Base-by-base conservation (phyloP, 495 filamentous ascomycete species). In the Penicillium malachiteum region DNA sequence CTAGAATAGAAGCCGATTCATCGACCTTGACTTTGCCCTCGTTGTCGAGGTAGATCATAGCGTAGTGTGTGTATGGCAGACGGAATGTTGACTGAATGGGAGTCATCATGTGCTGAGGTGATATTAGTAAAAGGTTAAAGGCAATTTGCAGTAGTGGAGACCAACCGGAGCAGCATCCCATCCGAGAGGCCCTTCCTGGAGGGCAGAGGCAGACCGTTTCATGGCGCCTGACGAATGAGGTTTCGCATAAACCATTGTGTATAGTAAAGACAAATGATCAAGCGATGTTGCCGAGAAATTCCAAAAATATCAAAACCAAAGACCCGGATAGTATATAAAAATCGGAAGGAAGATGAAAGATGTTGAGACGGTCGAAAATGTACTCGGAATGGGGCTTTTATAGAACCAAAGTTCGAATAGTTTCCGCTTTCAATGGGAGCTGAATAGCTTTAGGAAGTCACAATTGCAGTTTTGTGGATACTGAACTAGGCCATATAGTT, bases 11-110 rank as follows among this genome's bases (percentile, higher is more conserved):
- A 12, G 60, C n/a, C 5, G 75, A 78, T 58, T 74, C 70, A 2
- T 69, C 55, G 3, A 73, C 64, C 46, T 70, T 66, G 30, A 77
- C 40, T 48, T 70, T 69, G 34, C 73, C 71, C 35, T 66, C 66
- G 48, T 68, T 63, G 54, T 78, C 75, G 6, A 77, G 54, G 45
- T 75, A 78, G 47, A 78, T 75, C 63, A 77, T 54, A 41, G 75
- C 72, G 40, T 71, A 78, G 51, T 73, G 71, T 3, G 65, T 41
- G 57, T 65, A 73, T 16, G 74, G 72, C 30, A 75, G 51, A 43
- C 67, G 65, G 49, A 67, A 55, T 7, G 68, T 51, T 38, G 70
- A 37, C 12, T 63, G 68, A 46, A 66, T 50, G n/a, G 62, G 49
- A 31, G 62, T 31, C 57, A 67, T 66, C 71, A 75, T 73, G 9